Percentiles rank a stretch among this genome's conserved stretches.
phyloP scores from a whole-genome alignment of 805 yeast genomes.

The Vanderwaltozyma yarrowii region DNA sequence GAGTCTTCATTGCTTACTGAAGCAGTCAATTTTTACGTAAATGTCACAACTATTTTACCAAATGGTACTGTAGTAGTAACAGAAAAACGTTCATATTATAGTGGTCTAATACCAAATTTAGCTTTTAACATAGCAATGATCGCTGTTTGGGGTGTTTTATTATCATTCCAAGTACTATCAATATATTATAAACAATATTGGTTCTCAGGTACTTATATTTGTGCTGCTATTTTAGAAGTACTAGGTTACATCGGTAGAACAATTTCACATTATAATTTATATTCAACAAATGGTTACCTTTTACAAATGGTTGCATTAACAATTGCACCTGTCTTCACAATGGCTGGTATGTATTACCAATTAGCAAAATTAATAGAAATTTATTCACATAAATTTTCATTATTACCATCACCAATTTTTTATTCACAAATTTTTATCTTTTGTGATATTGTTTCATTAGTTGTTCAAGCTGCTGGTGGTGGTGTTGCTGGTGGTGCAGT shows the following conservation, averaged over 20 bases:
- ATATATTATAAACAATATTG: conserved; percentile 48
- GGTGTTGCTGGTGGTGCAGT: conserved; percentile 50
- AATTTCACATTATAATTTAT: conserved; percentile 33
- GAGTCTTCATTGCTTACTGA: no score
- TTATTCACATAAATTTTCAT: conserved; percentile 45
- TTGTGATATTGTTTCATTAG: conserved; percentile 55
- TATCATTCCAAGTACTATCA: conserved; percentile 37
- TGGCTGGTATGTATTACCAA: conserved; percentile 73
- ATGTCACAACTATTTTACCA: conserved; percentile 1
- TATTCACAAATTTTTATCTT: conserved; percentile 50
- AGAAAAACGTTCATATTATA: conserved; percentile 16
- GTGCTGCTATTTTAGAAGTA: conserved; percentile 51
- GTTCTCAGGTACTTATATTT: conserved; percentile 48
- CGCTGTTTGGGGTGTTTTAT: conserved; percentile 42
- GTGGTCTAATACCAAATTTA: conserved; percentile 39
- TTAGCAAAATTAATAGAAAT: conserved; percentile 58
- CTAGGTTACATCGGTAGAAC: conserved; percentile 60
- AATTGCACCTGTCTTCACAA: conserved; percentile 71
- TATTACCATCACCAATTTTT: conserved; percentile 26
- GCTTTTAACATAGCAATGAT: conserved; percentile 53
- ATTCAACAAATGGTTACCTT: conserved; percentile 35
- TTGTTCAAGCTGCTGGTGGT: conserved; percentile 71
- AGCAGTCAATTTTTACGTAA: neutral
- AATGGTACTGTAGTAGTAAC: conserved; percentile 1
- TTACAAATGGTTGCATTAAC: conserved; percentile 63